Conservation (phyloP, 2,329 filamentous ascomycete genomes). For the Venturia aucupariae region DNA sequence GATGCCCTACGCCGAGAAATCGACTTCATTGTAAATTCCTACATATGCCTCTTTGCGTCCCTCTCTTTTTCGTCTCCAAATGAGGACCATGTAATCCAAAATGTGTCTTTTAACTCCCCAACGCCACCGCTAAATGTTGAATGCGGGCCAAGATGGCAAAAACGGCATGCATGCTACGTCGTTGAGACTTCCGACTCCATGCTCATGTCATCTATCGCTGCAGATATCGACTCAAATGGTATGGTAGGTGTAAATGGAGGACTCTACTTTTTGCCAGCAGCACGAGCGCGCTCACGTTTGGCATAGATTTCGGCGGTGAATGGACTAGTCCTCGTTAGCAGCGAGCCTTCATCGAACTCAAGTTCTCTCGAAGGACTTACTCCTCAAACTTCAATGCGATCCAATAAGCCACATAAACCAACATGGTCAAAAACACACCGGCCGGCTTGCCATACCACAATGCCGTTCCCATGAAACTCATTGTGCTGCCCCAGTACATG, state of each 20-base stretch:
- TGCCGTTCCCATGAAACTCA: slow-evolving; percentile 85
- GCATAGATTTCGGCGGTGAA: slow-evolving; percentile 91
- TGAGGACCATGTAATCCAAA: not conserved
- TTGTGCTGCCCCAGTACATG: slow-evolving; percentile 93
- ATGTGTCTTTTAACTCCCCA: not conserved
- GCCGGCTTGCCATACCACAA: slow-evolving; percentile 81
- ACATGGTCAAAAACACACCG: slow-evolving; percentile 63
- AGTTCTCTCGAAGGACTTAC: too few relatives aligned
- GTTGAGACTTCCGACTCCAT: slow-evolving; percentile 12
- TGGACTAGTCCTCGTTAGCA: too few relatives aligned
- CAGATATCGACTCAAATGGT: not conserved
- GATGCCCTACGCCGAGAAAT: not conserved
- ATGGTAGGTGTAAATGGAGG: not conserved
- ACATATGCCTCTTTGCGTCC: not conserved
- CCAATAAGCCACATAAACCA: slow-evolving; percentile 70
- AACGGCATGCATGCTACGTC: slow-evolving; percentile 5
- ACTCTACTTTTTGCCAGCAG: slow-evolving; percentile 20
- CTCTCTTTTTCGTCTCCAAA: not conserved
- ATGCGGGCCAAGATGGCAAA: slow-evolving; percentile 10
- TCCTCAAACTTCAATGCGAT: slow-evolving; percentile 82
- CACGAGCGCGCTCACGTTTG: slow-evolving; percentile 56
- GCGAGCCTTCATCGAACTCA: too few relatives aligned
- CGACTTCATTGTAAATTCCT: not conserved
- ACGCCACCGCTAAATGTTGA: slow-evolving; percentile 14
- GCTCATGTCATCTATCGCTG: not conserved